phyloP scores from a whole-genome alignment of 2,329 filamentous ascomycete species.

The Didymella glomerata region DNA sequence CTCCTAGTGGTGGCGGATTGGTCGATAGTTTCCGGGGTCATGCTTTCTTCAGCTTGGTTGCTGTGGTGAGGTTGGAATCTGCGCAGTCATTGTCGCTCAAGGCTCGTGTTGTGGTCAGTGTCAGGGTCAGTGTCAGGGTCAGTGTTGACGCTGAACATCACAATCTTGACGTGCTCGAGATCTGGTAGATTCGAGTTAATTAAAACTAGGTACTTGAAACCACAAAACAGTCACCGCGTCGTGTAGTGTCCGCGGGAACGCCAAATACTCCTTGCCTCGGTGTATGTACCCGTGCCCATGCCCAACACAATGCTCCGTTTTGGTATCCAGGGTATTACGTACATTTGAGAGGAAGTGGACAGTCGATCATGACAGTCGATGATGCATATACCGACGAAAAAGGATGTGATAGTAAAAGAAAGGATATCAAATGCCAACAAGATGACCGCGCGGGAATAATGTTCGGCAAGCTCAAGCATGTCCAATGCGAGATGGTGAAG shows the following conservation, averaged over 20 bases:
- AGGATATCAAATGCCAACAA: background rate
- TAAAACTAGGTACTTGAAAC: conserved; percentile 17
- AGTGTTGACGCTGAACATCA: background rate
- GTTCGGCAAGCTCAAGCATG: conserved; percentile 15
- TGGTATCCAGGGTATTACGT: conserved; percentile 31
- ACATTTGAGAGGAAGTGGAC: conserved; percentile 4
- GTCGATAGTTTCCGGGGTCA: conserved; percentile 5
- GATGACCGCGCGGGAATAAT: conserved; percentile 2
- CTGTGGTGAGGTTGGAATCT: background rate
- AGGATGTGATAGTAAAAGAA: conserved; percentile 6
- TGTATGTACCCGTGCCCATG: conserved; percentile 9
- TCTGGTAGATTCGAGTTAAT: conserved; percentile 11
- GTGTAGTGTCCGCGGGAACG: conserved; percentile 16
- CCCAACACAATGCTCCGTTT: conserved; percentile 25
- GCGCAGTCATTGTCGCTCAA: conserved; percentile 2
- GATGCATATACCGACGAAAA: conserved; percentile 10
- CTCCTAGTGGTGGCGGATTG: conserved; percentile 11
- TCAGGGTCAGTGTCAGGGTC: background rate
- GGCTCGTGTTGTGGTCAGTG: background rate
- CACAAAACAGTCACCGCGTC: conserved; percentile 13
- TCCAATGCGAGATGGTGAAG: conserved; percentile 17
- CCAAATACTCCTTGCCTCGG: conserved; percentile 15
- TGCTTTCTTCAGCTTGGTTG: conserved; percentile 8
- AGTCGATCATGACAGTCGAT: conserved; percentile 4
- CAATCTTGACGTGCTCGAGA: background rate